Percentiles rank a stretch among this genome's conserved stretches.
Conservation (phyloP, 2,329 filamentous ascomycete species). For the Fusarium phyllophilum region DNA sequence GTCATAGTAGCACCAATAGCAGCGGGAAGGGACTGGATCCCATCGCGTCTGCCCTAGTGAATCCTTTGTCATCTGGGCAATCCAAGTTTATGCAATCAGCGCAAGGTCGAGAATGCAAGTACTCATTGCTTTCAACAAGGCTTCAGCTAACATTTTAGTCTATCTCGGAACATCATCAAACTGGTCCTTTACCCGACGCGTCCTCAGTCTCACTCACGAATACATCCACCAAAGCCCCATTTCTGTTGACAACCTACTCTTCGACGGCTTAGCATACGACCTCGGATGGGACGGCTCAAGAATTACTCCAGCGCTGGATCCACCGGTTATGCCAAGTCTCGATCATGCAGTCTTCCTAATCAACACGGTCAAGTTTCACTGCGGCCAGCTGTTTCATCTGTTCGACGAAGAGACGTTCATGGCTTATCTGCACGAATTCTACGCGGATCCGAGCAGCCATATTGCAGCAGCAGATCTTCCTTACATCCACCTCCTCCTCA, state of each 20-base stretch:
- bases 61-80: constrained; percentile 54
- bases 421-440: constrained; percentile 46
- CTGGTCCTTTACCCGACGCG: constrained; percentile 63
- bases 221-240: constrained; percentile 55
- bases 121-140: fast-evolving
- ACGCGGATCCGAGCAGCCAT: constrained; percentile 34
- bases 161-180: constrained; percentile 67
- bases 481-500: constrained; percentile 63
- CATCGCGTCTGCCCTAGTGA: constrained; percentile 50
- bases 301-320: constrained; percentile 41
- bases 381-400: constrained; percentile 63
- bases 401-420: constrained; percentile 65
- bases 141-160: constrained; percentile 46
- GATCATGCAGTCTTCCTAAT: constrained; percentile 65
- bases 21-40: constrained; percentile 40
- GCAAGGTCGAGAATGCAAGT: constrained; percentile 55
- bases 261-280: constrained; percentile 63
- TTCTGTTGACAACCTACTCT: constrained; percentile 57
- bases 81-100: constrained; percentile 55
- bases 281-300: constrained; percentile 59
- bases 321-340: constrained; percentile 54
- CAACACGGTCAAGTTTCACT: constrained; percentile 67
- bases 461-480: constrained; percentile 50
- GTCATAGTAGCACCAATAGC: constrained; percentile 23
- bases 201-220: constrained; percentile 61